Conservation (phyloP, 73 alveolate species). For the Stentor coeruleus region DNA sequence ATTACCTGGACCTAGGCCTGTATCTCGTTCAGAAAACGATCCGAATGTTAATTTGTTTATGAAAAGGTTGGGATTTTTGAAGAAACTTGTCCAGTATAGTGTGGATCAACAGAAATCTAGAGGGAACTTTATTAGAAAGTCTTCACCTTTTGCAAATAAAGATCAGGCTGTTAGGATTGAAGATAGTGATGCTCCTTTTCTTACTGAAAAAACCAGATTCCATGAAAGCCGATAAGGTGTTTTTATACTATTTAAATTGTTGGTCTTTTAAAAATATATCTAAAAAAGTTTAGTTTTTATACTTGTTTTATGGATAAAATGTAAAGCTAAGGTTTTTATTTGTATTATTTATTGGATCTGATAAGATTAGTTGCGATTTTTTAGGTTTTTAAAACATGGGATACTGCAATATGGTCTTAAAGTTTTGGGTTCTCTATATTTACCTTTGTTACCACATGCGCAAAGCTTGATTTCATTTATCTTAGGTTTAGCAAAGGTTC, state of each 20-base stretch:
- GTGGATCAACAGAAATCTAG: not conserved
- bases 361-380: no score
- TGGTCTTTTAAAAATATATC: no score
- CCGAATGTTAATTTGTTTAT: not conserved
- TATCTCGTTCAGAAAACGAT: slow-evolving; percentile 12
- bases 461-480: not conserved
- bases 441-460: not conserved
- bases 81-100: not conserved
- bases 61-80: slow-evolving; percentile 13
- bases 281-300: no score
- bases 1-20: slow-evolving; percentile 4
- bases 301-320: no score
- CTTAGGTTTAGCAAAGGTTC: not conserved
- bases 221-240: no score
- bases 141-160: not conserved
- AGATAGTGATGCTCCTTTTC: not conserved
- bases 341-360: no score
- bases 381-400: not conserved
- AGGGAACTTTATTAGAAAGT: not conserved
- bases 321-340: no score
- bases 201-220: not conserved
- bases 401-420: slow-evolving; percentile 1
- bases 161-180: not conserved
- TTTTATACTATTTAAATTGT: no score
- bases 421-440: slow-evolving; percentile 13